Evolutionary conservation across 2,329 filamentous ascomycete genomes (phyloP).

Genomic region (Juglanconis sp.): DNA sequence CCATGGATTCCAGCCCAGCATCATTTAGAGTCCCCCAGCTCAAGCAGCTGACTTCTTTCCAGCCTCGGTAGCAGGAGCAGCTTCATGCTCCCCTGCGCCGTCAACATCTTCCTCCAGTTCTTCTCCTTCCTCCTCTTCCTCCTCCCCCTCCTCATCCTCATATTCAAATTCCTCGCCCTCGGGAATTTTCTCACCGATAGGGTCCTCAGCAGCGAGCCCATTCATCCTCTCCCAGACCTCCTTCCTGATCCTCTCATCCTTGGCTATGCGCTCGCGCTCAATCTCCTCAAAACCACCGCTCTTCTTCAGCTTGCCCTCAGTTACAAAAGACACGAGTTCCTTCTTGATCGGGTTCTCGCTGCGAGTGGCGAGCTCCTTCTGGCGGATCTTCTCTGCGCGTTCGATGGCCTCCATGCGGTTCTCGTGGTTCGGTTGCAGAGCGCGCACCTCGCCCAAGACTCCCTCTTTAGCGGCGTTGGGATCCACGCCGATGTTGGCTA

Average conservation of each 20-base stretch:
- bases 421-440: slow-evolving; percentile 91
- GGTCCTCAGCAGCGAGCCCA: slow-evolving; percentile 46
- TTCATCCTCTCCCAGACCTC: slow-evolving; percentile 73
- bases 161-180: slow-evolving; percentile 18
- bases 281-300: slow-evolving; percentile 92
- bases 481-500: slow-evolving; percentile 50
- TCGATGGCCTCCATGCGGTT: slow-evolving; percentile 92
- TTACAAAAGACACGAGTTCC: slow-evolving; percentile 80
- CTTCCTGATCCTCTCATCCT: slow-evolving; percentile 80
- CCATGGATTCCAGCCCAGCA: background rate
- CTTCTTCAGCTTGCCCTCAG: slow-evolving; percentile 91
- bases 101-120: background rate
- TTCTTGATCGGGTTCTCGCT: slow-evolving; percentile 74
- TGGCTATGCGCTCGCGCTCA: slow-evolving; percentile 76
- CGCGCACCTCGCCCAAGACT: slow-evolving; percentile 87
- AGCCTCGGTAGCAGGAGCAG: slow-evolving; percentile 3
- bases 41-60: slow-evolving; percentile 7
- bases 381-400: slow-evolving; percentile 86
- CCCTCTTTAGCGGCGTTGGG: slow-evolving; percentile 83
- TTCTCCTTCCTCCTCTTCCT: slow-evolving; percentile 1
- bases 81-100: background rate
- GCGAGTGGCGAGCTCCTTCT: slow-evolving; percentile 80
- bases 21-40: background rate
- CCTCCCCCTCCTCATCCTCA: slow-evolving; percentile 4
- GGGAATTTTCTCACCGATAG: slow-evolving; percentile 31